These are phyloP conservation scores for Metschnikowia similis DNA, from an alignment of 805 yeast genomes.

Conservation along the genomic window DNA sequence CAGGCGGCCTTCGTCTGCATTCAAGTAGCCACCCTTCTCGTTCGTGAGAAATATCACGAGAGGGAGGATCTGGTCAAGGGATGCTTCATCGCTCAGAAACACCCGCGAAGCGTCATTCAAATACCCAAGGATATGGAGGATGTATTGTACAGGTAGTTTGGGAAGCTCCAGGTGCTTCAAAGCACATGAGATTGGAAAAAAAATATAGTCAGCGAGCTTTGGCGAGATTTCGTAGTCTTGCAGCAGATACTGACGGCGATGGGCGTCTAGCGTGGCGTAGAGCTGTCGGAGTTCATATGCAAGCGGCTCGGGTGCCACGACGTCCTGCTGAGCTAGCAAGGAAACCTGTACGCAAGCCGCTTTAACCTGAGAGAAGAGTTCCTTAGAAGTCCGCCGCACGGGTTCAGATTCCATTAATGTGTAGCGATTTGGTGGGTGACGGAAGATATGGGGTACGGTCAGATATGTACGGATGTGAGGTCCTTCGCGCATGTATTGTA, in stretches of 20 bases:
- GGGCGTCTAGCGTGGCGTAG: constrained; percentile 13
- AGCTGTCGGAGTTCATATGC: constrained; percentile 10
- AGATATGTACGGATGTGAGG: no score
- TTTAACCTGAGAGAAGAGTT: constrained; percentile 26
- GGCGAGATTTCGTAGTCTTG: constrained; percentile 22
- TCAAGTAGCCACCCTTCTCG: not conserved
- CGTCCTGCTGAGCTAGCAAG: constrained; percentile 16
- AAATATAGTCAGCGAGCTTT: constrained; percentile 38
- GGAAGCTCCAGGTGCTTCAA: constrained; percentile 25
- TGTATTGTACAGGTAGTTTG: constrained; percentile 17
- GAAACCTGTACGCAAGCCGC: constrained; percentile 30
- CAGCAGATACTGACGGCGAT: constrained; percentile 4
- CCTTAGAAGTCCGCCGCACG: constrained; percentile 20
- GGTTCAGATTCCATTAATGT: constrained; percentile 10
- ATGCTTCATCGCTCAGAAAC: constrained; percentile 16
- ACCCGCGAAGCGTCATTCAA: constrained; percentile 30
- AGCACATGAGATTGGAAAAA: constrained; percentile 34
- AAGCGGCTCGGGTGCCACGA: constrained; percentile 8
- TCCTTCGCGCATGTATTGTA: no score
- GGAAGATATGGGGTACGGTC: not conserved
- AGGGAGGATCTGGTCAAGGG: constrained; percentile 35
- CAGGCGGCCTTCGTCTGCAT: not conserved
- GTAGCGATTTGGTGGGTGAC: not conserved
- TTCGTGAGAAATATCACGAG: constrained; percentile 25
- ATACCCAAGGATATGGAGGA: constrained; percentile 28